phyloP scores from a whole-genome alignment of 495 filamentous ascomycete species.

The Daldinia concentrica region DNA sequence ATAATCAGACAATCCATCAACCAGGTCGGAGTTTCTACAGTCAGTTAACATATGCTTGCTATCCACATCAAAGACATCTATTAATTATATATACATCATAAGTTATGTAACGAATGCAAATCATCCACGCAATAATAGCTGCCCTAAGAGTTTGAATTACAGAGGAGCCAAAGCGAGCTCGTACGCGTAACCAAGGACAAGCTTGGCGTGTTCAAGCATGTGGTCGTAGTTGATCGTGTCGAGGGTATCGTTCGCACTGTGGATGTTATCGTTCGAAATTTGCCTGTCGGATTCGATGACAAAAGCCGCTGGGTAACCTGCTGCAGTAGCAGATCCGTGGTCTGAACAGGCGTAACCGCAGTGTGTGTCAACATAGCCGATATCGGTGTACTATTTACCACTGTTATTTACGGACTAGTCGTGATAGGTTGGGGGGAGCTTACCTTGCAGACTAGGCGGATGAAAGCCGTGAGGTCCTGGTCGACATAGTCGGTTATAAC shows the following conservation, averaged over 20 bases:
- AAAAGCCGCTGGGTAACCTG: conserved; percentile 47
- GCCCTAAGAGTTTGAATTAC: background rate
- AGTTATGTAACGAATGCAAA: background rate
- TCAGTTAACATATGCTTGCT: too few relatives aligned
- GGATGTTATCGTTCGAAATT: conserved; percentile 39
- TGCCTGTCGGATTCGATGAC: conserved; percentile 46
- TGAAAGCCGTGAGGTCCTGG: conserved; percentile 40
- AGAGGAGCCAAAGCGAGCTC: conserved; percentile 30
- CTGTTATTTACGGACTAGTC: background rate
- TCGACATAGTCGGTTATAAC: conserved; percentile 47
- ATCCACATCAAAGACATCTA: too few relatives aligned
- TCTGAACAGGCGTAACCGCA: conserved; percentile 72
- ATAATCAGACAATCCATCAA: too few relatives aligned
- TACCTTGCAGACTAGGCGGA: conserved; percentile 38
- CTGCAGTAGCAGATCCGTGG: conserved; percentile 45
- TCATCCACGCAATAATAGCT: background rate
- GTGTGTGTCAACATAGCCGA: conserved; percentile 86
- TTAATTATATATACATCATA: too few relatives aligned
- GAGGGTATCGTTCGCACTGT: conserved; percentile 45
- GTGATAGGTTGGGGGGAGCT: background rate
- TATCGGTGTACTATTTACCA: conserved; percentile 63
- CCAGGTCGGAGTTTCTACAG: too few relatives aligned
- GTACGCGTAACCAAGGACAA: conserved; percentile 39
- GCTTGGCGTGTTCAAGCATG: conserved; percentile 34
- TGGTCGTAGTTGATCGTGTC: conserved; percentile 32